A percentile compares a stretch with the other conserved stretches of the same genome.
phyloP scores from a whole-genome alignment of 305 asterid species.

The Rubia tinctorum region DNA sequence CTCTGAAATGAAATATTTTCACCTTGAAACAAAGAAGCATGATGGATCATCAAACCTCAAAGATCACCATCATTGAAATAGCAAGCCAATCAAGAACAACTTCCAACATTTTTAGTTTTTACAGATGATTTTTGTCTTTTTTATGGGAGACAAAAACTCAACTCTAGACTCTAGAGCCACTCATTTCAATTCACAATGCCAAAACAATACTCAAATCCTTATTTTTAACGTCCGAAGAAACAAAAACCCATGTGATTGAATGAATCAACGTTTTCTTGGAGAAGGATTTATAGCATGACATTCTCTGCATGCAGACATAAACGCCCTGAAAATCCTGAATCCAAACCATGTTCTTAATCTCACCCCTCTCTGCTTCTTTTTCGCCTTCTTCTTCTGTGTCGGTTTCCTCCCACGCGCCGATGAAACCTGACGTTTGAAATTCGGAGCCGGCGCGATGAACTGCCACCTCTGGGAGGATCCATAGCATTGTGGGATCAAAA shows the following conservation, averaged over 20 bases:
- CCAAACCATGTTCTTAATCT: constrained; percentile 34
- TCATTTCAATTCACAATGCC: constrained; percentile 1
- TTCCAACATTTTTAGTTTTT: background rate
- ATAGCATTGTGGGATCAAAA: constrained; percentile 21
- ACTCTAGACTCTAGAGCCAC: background rate
- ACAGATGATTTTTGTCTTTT: background rate
- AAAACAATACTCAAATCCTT: constrained; percentile 1
- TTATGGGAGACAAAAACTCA: background rate
- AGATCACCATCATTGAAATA: background rate
- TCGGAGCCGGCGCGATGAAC: constrained; percentile 56
- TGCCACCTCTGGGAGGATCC: constrained; percentile 61
- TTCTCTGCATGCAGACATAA: constrained; percentile 61
- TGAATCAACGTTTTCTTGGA: constrained; percentile 1
- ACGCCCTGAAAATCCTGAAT: constrained; percentile 37
- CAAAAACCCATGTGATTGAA: background rate
- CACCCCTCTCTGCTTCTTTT: constrained; percentile 15
- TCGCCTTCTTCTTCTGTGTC: constrained; percentile 20
- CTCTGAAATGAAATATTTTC: too few relatives aligned
- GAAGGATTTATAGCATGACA: constrained; percentile 63
- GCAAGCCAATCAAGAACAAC: constrained; percentile 1
- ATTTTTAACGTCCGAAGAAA: background rate
- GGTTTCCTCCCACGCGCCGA: constrained; percentile 38
- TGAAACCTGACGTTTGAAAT: constrained; percentile 30
- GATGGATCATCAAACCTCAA: background rate
- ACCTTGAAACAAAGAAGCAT: too few relatives aligned